Conservation (phyloP, 129 eudicot species). For the Apium graveolens region DNA sequence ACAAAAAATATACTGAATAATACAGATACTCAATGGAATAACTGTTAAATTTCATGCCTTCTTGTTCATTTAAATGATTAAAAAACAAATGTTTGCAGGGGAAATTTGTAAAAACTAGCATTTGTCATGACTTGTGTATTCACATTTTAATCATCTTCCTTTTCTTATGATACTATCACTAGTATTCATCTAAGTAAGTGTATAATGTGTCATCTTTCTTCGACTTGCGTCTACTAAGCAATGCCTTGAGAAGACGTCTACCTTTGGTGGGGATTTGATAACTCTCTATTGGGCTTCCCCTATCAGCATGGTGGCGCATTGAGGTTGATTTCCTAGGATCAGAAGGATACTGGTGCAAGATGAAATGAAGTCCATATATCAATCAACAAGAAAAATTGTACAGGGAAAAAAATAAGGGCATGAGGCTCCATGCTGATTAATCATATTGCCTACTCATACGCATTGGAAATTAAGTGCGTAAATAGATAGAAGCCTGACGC, state of each 20-base stretch:
- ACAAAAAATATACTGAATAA: no score
- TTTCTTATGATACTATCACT: not conserved
- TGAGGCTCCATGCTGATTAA: not conserved
- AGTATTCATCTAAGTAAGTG: slow-evolving; percentile 88
- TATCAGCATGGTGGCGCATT: slow-evolving; percentile 41
- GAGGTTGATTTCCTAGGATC: slow-evolving; percentile 73
- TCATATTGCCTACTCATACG: not conserved
- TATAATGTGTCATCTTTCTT: slow-evolving; percentile 83
- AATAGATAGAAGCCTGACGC: not conserved
- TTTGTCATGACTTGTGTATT: not conserved
- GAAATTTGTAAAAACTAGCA: slow-evolving; percentile 15
- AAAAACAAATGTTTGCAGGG: not conserved
- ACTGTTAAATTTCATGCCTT: no score
- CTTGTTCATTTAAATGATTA: no score
- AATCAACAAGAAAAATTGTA: not conserved
- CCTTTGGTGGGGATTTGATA: slow-evolving; percentile 69
- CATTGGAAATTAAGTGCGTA: not conserved
- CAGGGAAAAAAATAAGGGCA: not conserved
- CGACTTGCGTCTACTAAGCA: slow-evolving; percentile 80
- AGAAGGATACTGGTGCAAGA: slow-evolving; percentile 24
- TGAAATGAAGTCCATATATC: not conserved
- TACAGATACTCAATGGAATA: no score
- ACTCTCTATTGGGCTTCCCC: slow-evolving; percentile 34
- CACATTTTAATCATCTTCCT: not conserved
- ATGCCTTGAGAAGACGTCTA: slow-evolving; percentile 85